Percentiles rank a stretch among this genome's conserved stretches.
Conservation (phyloP, 176 grass and related monocot genomes). For the Lolium rigidum region DNA sequence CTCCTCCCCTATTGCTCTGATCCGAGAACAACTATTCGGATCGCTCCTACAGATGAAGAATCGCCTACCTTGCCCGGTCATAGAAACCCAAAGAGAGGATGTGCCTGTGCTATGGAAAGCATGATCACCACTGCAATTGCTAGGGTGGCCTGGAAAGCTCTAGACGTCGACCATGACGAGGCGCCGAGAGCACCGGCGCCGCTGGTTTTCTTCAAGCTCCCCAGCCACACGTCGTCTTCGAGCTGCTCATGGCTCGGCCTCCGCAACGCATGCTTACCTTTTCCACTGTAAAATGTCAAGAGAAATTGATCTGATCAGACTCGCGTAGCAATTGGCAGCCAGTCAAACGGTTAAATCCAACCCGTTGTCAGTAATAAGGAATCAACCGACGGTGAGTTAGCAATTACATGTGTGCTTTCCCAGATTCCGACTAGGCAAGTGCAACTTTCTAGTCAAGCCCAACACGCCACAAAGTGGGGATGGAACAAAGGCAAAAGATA, state of each 20-base stretch:
- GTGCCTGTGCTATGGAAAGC: constrained; percentile 41
- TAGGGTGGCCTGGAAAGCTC: constrained; percentile 38
- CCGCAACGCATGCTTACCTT: constrained; percentile 42
- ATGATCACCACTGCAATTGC: constrained; percentile 31
- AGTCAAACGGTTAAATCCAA: not conserved
- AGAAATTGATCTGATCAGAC: not conserved
- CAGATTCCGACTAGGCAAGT: constrained; percentile 32
- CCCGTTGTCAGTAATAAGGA: not conserved
- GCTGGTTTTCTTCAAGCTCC: constrained; percentile 57
- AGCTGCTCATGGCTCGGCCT: constrained; percentile 73
- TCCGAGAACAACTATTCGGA: constrained; percentile 34
- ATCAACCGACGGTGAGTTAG: not conserved
- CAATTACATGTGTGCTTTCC: not conserved
- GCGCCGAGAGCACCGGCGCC: not conserved
- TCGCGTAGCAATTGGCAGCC: not conserved
- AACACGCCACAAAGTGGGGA: constrained; percentile 53
- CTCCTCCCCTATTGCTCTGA: constrained; percentile 28
- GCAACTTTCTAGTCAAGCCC: constrained; percentile 58
- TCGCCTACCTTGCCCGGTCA: constrained; percentile 9
- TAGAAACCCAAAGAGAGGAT: constrained; percentile 13
- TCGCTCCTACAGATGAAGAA: constrained; percentile 37
- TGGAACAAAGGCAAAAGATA: constrained; percentile 59
- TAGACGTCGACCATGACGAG: not conserved
- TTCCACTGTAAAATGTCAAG: constrained; percentile 50
- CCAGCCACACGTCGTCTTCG: constrained; percentile 76